A percentile compares a stretch with the other conserved stretches of the same genome.
Evolutionary conservation across 805 yeast species (phyloP).

Genomic region (Jamesozyma gamospora): DNA sequence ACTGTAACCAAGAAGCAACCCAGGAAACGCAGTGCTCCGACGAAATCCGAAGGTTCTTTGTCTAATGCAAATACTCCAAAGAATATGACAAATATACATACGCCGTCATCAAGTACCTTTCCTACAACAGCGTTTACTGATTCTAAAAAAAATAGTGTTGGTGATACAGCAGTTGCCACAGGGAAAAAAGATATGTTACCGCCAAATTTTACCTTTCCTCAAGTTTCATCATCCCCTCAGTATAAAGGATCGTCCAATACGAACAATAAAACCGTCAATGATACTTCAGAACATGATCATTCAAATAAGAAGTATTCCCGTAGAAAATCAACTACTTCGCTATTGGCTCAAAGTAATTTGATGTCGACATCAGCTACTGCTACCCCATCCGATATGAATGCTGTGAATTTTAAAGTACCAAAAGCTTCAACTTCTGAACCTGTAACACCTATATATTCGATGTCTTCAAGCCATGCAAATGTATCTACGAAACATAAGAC

Average conservation of each 20-base stretch:
- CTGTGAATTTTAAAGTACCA: background rate
- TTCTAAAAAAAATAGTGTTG: too few relatives aligned
- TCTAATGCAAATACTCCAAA: conserved; percentile 2
- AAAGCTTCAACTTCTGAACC: conserved; percentile 7
- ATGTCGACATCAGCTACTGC: background rate
- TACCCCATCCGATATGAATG: background rate
- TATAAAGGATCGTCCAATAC: background rate
- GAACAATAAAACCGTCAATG: background rate
- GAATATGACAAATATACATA: background rate
- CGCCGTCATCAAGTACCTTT: background rate
- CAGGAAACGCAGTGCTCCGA: background rate
- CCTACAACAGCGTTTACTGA: too few relatives aligned
- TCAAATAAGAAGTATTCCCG: background rate
- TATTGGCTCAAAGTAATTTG: background rate
- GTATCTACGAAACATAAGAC: background rate
- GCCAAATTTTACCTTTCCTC: conserved; percentile 5
- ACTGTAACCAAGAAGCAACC: background rate
- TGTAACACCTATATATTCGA: conserved; percentile 6
- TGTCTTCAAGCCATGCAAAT: background rate
- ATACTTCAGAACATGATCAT: background rate
- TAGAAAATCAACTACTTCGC: conserved; percentile 5
- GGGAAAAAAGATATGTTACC: conserved; percentile 5
- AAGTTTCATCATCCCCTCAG: conserved; percentile 4
- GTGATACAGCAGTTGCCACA: too few relatives aligned
- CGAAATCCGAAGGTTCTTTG: background rate